A percentile compares a stretch with the other conserved stretches of the same genome.
These are phyloP conservation scores for Mycena olivaceomarginata DNA, from an alignment of 768 basidiomycete genomes.

Conservation along the genomic window DNA sequence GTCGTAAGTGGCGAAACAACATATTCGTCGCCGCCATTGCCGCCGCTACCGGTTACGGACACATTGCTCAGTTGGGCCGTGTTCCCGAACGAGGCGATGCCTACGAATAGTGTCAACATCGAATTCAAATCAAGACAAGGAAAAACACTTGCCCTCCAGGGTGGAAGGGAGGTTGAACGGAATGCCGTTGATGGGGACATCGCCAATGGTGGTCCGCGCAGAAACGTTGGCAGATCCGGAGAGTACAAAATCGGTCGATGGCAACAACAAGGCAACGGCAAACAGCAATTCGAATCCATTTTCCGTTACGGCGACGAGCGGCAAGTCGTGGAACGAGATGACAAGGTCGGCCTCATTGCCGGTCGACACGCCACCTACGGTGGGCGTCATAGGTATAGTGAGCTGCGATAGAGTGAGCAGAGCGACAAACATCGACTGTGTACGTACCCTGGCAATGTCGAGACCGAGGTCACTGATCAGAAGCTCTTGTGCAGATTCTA, in stretches of 20 bases:
- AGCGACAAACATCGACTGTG: background rate
- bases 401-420: slow-evolving; percentile 59
- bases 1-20: slow-evolving; percentile 76
- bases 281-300: slow-evolving; percentile 75
- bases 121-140: background rate
- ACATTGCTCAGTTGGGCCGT: slow-evolving; percentile 73
- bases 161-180: slow-evolving; percentile 76
- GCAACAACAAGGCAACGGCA: slow-evolving; percentile 72
- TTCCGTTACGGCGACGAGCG: slow-evolving; percentile 74
- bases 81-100: slow-evolving; percentile 76
- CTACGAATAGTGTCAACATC: slow-evolving; percentile 51
- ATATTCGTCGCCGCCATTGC: slow-evolving; percentile 75
- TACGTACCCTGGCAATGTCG: slow-evolving; percentile 71
- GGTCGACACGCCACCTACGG: slow-evolving; percentile 79
- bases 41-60: slow-evolving; percentile 79
- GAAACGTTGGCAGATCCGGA: slow-evolving; percentile 76
- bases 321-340: slow-evolving; percentile 74
- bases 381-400: slow-evolving; percentile 66
- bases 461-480: slow-evolving; percentile 67
- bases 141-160: slow-evolving; percentile 65
- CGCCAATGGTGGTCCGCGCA: slow-evolving; percentile 77
- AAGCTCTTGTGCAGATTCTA: slow-evolving; percentile 73
- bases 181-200: slow-evolving; percentile 80
- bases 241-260: slow-evolving; percentile 66
- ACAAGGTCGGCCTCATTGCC: slow-evolving; percentile 78